Percentiles rank a stretch among this genome's conserved stretches.
Evolutionary conservation across 2,329 filamentous ascomycete genomes (phyloP).

Genomic region (Pseudogymnoascus sp.): DNA sequence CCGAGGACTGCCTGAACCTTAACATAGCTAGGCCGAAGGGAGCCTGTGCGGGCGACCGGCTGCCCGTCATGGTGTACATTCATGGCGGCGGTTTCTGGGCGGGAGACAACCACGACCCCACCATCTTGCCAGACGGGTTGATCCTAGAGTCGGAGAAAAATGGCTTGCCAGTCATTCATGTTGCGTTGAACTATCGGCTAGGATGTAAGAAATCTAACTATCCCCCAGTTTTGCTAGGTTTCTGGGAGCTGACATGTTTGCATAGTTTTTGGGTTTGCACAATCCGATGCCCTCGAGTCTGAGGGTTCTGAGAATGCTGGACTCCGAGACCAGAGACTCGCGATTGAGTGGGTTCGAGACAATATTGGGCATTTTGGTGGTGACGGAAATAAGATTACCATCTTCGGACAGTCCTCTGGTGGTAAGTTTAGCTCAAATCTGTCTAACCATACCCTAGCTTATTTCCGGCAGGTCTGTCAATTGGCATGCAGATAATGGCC

Average conservation of each 20-base stretch:
- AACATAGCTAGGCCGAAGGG: slow-evolving; percentile 49
- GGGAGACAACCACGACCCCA: neutral
- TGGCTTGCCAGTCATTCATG: slow-evolving; percentile 42
- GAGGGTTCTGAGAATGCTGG: slow-evolving; percentile 52
- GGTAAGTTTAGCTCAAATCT: slow-evolving; percentile 38
- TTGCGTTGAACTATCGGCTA: slow-evolving; percentile 48
- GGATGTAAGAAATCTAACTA: slow-evolving; percentile 13
- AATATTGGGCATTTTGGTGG: slow-evolving; percentile 53
- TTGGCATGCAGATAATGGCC: slow-evolving; percentile 41
- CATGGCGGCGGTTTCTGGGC: slow-evolving; percentile 45
- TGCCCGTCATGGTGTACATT: slow-evolving; percentile 62
- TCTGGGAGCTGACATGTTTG: slow-evolving; percentile 31
- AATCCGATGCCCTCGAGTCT: slow-evolving; percentile 42
- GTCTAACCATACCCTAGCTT: slow-evolving; percentile 33
- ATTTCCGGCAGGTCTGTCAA: slow-evolving; percentile 32
- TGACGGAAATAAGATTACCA: slow-evolving; percentile 45
- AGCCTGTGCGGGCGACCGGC: slow-evolving; percentile 41
- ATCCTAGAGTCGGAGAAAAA: slow-evolving; percentile 38
- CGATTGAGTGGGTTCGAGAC: slow-evolving; percentile 49
- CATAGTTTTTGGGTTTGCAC: slow-evolving; percentile 60
- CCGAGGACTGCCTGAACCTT: slow-evolving; percentile 55
- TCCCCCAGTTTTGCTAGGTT: neutral
- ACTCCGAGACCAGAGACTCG: slow-evolving; percentile 48
- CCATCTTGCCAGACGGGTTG: slow-evolving; percentile 34
- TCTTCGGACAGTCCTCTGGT: slow-evolving; percentile 52